Conservation (phyloP, 306 rosid genomes). For the Cyclanthera cordifolia region DNA sequence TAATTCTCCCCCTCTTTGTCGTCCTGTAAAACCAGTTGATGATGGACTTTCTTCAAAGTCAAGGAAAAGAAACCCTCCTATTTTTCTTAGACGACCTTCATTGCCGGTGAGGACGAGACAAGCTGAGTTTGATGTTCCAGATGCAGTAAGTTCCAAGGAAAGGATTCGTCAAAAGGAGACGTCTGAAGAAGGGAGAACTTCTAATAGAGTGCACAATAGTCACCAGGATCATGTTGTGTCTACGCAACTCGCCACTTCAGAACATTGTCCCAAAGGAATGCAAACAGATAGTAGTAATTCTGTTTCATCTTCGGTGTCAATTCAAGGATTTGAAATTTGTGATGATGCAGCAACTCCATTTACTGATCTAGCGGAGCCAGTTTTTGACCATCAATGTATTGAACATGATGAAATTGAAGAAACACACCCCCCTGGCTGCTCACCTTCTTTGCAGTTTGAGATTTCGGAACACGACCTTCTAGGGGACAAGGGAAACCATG, state of each 20-base stretch:
- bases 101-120: conserved; percentile 51
- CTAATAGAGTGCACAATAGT: conserved; percentile 31
- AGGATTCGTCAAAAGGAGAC: conserved; percentile 38
- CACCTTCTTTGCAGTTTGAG: conserved; percentile 22
- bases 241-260: conserved; percentile 35
- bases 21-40: conserved; percentile 46
- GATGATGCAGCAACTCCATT: conserved; percentile 57
- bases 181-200: conserved; percentile 35
- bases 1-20: conserved; percentile 39
- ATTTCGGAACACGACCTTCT: conserved; percentile 24
- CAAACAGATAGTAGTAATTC: conserved; percentile 66
- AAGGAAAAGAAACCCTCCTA: conserved; percentile 72
- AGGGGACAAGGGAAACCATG: conserved; percentile 14
- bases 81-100: conserved; percentile 41
- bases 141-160: conserved; percentile 24
- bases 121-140: conserved; percentile 46
- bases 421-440: conserved; percentile 24
- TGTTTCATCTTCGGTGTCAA: conserved; percentile 61
- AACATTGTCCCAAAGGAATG: conserved; percentile 51
- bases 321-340: conserved; percentile 63
- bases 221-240: conserved; percentile 27
- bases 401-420: conserved; percentile 27
- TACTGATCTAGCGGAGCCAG: conserved; percentile 46
- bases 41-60: conserved; percentile 60
- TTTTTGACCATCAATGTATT: conserved; percentile 26